These are phyloP conservation scores for Cystobasidiopsis lactophilus DNA, from an alignment of 768 basidiomycete genomes.

Conservation along the genomic window DNA sequence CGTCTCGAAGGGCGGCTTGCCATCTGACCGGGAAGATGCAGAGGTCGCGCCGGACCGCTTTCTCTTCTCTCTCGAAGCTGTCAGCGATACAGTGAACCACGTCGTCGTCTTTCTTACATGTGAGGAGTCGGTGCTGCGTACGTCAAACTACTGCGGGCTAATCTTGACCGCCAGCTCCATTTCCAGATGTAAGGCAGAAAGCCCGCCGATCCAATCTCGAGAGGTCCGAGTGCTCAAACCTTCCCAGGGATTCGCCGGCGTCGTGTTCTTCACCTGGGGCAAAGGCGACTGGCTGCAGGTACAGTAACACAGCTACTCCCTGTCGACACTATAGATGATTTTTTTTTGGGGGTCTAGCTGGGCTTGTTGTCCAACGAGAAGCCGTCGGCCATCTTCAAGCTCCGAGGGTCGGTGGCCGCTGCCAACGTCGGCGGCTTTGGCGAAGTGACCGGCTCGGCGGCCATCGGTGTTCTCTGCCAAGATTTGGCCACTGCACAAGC, in stretches of 20 bases:
- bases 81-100: neutral
- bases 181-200: neutral
- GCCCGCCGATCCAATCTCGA: too few species aligned
- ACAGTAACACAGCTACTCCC: too few species aligned
- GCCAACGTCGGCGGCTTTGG: constrained; percentile 1
- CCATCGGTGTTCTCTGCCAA: constrained; percentile 6
- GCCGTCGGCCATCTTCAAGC: constrained; percentile 9
- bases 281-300: neutral
- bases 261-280: neutral
- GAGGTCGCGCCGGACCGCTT: neutral
- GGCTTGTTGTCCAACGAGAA: constrained; percentile 9
- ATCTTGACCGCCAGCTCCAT: neutral
- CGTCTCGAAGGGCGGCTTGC: too few species aligned
- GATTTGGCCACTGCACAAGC: constrained; percentile 4
- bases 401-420: neutral
- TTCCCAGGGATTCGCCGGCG: neutral
- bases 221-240: too few species aligned
- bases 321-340: too few species aligned
- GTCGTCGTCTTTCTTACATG: neutral
- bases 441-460: neutral
- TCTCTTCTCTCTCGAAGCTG: neutral
- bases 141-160: neutral
- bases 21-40: too few species aligned
- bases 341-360: too few species aligned
- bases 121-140: neutral